phyloP scores from a whole-genome alignment of 352 stramenopile species.

The Phytophthora meadii region DNA sequence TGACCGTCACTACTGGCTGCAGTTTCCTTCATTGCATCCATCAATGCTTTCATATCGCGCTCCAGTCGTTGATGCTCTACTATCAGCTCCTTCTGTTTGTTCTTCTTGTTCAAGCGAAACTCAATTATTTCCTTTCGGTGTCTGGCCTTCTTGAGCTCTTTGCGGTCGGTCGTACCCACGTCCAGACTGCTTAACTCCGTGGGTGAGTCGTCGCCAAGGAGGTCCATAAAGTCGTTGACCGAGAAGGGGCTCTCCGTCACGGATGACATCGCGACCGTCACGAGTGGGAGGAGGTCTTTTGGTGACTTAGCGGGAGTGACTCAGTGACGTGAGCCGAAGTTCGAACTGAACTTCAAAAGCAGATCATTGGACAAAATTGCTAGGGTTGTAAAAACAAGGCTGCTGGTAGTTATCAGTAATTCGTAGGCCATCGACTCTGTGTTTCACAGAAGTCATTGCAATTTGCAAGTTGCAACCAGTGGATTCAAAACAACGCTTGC shows the following conservation, averaged over 20 bases:
- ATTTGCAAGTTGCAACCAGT: no score
- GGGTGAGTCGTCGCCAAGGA: conserved; percentile 4
- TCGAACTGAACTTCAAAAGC: no score
- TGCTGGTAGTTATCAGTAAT: no score
- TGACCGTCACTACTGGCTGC: conserved; percentile 10
- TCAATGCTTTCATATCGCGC: conserved; percentile 32
- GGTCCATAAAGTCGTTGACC: conserved; percentile 2
- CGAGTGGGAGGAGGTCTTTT: neutral
- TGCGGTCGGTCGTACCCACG: conserved; percentile 35
- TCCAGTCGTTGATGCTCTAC: conserved; percentile 39
- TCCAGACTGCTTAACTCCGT: conserved; percentile 8
- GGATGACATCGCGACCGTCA: neutral
- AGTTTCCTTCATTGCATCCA: conserved; percentile 6
- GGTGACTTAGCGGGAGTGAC: neutral
- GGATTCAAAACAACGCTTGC: no score
- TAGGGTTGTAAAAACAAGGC: no score
- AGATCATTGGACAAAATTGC: no score
- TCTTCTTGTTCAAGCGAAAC: conserved; percentile 51
- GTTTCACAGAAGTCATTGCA: no score
- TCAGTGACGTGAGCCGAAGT: conserved; percentile 3
- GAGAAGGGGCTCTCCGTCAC: conserved; percentile 14
- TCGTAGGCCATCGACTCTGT: no score
- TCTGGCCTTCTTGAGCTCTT: conserved; percentile 40
- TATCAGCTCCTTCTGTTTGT: conserved; percentile 32
- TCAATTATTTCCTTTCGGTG: conserved; percentile 46